Percentiles rank a stretch among this genome's conserved stretches.
Evolutionary conservation across 495 filamentous ascomycete genomes (phyloP).

Genomic region (Symbiotaphrina buchneri): DNA sequence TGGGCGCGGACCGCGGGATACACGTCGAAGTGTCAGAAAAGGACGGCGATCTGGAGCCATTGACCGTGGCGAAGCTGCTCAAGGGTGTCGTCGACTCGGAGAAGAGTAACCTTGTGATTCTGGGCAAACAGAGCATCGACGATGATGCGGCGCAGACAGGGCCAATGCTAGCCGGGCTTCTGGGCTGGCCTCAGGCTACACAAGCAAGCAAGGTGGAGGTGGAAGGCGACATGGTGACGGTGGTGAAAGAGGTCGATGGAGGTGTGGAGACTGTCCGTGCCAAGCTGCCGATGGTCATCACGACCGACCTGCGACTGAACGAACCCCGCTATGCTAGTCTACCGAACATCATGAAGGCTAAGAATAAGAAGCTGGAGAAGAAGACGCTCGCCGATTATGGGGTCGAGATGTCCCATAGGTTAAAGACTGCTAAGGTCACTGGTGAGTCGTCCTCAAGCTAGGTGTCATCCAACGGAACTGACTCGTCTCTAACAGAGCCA

Average conservation of each 20-base stretch:
- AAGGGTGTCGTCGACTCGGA: constrained; percentile 53
- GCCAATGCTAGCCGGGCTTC: constrained; percentile 85
- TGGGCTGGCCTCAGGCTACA: constrained; percentile 87
- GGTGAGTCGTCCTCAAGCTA: constrained; percentile 27
- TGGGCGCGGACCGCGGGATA: constrained; percentile 85
- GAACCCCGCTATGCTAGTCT: constrained; percentile 86
- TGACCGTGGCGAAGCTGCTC: constrained; percentile 77
- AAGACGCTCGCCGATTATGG: constrained; percentile 64
- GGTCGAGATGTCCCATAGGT: constrained; percentile 42
- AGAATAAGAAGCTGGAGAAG: constrained; percentile 97
- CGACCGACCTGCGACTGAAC: constrained; percentile 86
- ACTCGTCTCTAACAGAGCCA: constrained; percentile 50
- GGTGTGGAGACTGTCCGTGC: constrained; percentile 75
- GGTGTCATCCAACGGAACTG: too few relatives aligned
- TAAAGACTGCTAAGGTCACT: constrained; percentile 75
- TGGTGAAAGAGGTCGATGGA: constrained; percentile 84
- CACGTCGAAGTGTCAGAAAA: constrained; percentile 46
- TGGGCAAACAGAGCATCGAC: constrained; percentile 96
- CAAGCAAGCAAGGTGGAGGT: constrained; percentile 71
- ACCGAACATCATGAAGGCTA: constrained; percentile 99
- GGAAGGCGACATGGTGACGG: constrained; percentile 33
- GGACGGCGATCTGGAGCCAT: constrained; percentile 54
- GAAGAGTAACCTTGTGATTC: constrained; percentile 71
- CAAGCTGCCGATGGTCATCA: constrained; percentile 75
- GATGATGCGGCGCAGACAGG: constrained; percentile 92